Evolutionary conservation across 2,329 filamentous ascomycete genomes (phyloP).

Genomic region (Aspergillus novofumigatus): DNA sequence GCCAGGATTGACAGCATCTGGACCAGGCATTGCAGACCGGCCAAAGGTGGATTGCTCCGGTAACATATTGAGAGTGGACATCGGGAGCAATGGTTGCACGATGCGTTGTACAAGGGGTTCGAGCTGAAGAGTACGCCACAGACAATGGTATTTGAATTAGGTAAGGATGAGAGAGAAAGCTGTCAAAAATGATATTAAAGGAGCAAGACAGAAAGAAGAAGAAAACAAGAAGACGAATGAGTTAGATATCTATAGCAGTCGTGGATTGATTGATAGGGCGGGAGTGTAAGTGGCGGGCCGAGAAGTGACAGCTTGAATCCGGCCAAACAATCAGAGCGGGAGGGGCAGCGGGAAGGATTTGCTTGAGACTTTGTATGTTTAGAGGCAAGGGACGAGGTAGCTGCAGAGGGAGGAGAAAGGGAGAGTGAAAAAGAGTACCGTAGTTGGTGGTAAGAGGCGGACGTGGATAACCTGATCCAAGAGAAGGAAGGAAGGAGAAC

Average conservation of each 20-base stretch:
- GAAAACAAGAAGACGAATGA: neutral
- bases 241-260: neutral
- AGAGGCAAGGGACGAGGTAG: neutral
- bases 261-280: neutral
- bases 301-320: neutral
- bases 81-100: neutral
- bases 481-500: neutral
- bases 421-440: neutral
- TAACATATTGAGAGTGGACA: slow-evolving; percentile 21
- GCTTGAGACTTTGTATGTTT: neutral
- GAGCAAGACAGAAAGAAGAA: neutral
- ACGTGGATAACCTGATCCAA: neutral
- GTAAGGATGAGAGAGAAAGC: neutral
- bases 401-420: neutral
- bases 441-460: neutral
- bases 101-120: neutral
- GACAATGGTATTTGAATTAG: neutral
- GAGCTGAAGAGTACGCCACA: neutral
- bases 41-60: slow-evolving; percentile 15
- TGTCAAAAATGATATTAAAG: neutral
- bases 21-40: slow-evolving; percentile 10
- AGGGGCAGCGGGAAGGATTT: neutral
- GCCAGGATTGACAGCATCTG: slow-evolving; percentile 11
- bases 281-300: neutral
- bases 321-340: neutral